Percentiles rank a stretch among this genome's conserved stretches.
Evolutionary conservation across 2,329 filamentous ascomycete species (phyloP).

Genomic region (Fonsecaea pugnacius): DNA sequence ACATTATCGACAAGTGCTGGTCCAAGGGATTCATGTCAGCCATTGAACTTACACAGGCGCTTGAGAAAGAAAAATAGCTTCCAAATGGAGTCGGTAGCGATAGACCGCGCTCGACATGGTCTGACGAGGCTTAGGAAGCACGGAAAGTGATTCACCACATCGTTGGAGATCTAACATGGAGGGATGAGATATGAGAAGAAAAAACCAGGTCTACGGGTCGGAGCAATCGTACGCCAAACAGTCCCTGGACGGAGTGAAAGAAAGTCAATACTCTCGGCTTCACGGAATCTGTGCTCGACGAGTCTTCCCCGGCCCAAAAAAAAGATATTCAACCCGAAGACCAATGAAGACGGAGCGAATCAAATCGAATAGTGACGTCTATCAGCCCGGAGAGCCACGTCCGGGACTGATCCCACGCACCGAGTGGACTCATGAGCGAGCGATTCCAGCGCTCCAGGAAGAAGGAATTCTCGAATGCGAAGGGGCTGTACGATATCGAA

Average conservation of each 20-base stretch:
- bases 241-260: slow-evolving; percentile 14
- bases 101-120: too few species aligned
- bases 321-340: slow-evolving; percentile 24
- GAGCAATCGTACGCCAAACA: slow-evolving; percentile 19
- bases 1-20: too few species aligned
- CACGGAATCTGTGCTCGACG: slow-evolving; percentile 10
- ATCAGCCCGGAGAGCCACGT: slow-evolving; percentile 10
- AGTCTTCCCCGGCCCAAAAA: slow-evolving; percentile 15
- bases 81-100: too few species aligned
- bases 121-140: too few species aligned
- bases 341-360: slow-evolving; percentile 21
- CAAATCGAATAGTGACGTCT: slow-evolving; percentile 23
- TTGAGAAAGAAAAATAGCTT: too few species aligned
- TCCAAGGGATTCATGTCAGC: too few species aligned
- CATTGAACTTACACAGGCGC: too few species aligned
- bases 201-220: too few species aligned
- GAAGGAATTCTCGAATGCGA: too few species aligned
- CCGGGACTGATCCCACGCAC: not conserved
- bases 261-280: slow-evolving; percentile 2
- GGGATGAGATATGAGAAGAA: slow-evolving; percentile 18
- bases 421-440: not conserved
- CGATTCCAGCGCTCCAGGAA: not conserved
- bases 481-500: too few species aligned
- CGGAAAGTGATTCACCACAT: not conserved
- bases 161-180: slow-evolving; percentile 3